Evolutionary conservation across 176 grass and related monocot species (phyloP).

Genomic region (Neostapfia colusana): DNA sequence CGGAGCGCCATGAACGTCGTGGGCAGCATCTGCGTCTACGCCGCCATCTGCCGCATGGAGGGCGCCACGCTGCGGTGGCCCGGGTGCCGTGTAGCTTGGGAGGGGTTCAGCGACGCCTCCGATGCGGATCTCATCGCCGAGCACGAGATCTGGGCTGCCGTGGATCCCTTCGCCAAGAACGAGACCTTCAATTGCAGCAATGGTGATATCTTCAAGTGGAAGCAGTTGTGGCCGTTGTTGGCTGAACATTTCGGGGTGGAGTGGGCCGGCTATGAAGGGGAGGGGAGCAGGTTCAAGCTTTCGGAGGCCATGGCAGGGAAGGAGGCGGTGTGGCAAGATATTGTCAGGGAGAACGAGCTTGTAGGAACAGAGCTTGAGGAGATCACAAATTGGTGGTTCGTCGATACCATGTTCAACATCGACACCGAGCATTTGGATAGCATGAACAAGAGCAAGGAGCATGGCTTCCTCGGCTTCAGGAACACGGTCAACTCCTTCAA

Average conservation of each 20-base stretch:
- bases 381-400: slow-evolving; percentile 72
- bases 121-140: slow-evolving; percentile 82
- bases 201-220: slow-evolving; percentile 88
- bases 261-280: slow-evolving; percentile 65
- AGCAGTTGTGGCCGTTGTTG: slow-evolving; percentile 66
- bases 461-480: slow-evolving; percentile 83
- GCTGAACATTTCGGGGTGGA: slow-evolving; percentile 70
- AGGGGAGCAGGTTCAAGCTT: slow-evolving; percentile 61
- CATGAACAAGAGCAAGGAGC: slow-evolving; percentile 99
- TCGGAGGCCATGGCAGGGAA: slow-evolving; percentile 64
- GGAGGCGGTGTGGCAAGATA: slow-evolving; percentile 63
- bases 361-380: slow-evolving; percentile 46
- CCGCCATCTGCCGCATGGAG: slow-evolving; percentile 74
- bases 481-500: slow-evolving; percentile 69
- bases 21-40: slow-evolving; percentile 76
- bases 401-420: slow-evolving; percentile 22
- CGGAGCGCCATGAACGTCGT: slow-evolving; percentile 70
- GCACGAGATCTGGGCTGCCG: slow-evolving; percentile 88
- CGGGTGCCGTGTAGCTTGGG: slow-evolving; percentile 47
- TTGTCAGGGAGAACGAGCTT: slow-evolving; percentile 62
- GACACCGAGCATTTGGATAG: slow-evolving; percentile 53
- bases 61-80: slow-evolving; percentile 59
- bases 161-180: slow-evolving; percentile 76
- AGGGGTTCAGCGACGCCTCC: slow-evolving; percentile 68
- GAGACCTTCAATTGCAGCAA: slow-evolving; percentile 87